Base-by-base conservation (phyloP, 2,329 filamentous ascomycete genomes). In the Fusarium longipes region DNA sequence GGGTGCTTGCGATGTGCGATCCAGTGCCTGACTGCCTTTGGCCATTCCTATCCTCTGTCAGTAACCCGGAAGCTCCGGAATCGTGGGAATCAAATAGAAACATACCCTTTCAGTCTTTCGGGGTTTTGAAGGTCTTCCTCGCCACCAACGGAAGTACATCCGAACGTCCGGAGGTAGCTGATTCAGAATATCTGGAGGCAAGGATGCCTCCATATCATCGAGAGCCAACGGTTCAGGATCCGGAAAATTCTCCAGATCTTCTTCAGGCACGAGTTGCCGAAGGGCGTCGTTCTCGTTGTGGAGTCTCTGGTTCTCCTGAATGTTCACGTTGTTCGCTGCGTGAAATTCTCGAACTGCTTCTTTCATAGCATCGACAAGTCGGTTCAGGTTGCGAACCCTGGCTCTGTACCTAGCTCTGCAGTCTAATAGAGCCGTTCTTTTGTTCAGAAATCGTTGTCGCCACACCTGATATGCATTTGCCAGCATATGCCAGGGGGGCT, bases 1-100 rank as follows among this genome's bases (percentile, higher is more conserved):
- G 1, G 15, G 5, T 50, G 17, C 2, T 0, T 3, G 7, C 18
- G 10, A 25, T 15, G 4, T 3, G 11, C 17, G 9, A 63, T 5
- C 52, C 53, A 68, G 2, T 0, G 0, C 6, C 2, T 9, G 32
- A 40, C 22, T 3, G 12, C 18, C 1, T 14, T 8, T 15, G 43
- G 68, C 69, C 69, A 71, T 1, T 32, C 32, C 69, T 71, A 17
- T 11, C 1, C 22, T 22, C 4, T 6, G 27, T 68, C 6, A 68
- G 51, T 12, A 32, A 20, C 3, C 17, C 2, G 14, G 5, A 40
- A 20, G 10, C 7, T 5, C 30, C 15, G 1, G 12, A 11, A 8
- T 29, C 1, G 7, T 8, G 3, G 2, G 3, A 17, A 20, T 3
- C 5, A 27, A 1, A 32, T 11, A 2, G 8, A 4, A 15, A 66